Evolutionary conservation across 345 rosid species (phyloP).

Genomic region (Rhodamnia rubescens): DNA sequence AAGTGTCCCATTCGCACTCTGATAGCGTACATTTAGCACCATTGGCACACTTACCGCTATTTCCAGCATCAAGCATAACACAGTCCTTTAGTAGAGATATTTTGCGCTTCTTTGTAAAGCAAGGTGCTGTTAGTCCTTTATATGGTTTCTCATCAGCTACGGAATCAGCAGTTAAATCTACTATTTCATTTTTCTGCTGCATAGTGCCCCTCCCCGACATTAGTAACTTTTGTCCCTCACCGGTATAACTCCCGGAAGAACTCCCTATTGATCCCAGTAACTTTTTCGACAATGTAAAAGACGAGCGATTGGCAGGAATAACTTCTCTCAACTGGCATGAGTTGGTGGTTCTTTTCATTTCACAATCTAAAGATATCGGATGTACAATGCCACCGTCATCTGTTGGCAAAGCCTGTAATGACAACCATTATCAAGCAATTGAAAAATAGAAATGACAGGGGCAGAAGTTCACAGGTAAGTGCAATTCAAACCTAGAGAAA

Average conservation of each 20-base stretch:
- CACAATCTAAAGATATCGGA: conserved; percentile 17
- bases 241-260: conserved; percentile 16
- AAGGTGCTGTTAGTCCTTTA: conserved; percentile 21
- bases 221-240: conserved; percentile 13
- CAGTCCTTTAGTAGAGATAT: conserved; percentile 16
- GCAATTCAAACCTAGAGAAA: background rate
- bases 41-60: conserved; percentile 1
- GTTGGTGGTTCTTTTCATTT: conserved; percentile 25
- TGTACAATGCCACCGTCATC: conserved; percentile 4
- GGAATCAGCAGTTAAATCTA: conserved; percentile 22
- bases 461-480: background rate
- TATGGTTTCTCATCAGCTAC: conserved; percentile 11
- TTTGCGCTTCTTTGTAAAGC: conserved; percentile 50
- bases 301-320: conserved; percentile 72
- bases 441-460: background rate
- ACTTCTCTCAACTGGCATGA: conserved; percentile 28
- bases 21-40: conserved; percentile 13
- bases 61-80: conserved; percentile 1
- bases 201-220: conserved; percentile 13
- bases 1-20: conserved; percentile 7
- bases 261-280: conserved; percentile 24
- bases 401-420: conserved; percentile 4
- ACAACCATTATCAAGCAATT: background rate
- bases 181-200: conserved; percentile 8
- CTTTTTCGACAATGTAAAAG: conserved; percentile 28